Conservation (phyloP, 1,284 basidiomycete genomes). For the Fomitopsis betulina region DNA sequence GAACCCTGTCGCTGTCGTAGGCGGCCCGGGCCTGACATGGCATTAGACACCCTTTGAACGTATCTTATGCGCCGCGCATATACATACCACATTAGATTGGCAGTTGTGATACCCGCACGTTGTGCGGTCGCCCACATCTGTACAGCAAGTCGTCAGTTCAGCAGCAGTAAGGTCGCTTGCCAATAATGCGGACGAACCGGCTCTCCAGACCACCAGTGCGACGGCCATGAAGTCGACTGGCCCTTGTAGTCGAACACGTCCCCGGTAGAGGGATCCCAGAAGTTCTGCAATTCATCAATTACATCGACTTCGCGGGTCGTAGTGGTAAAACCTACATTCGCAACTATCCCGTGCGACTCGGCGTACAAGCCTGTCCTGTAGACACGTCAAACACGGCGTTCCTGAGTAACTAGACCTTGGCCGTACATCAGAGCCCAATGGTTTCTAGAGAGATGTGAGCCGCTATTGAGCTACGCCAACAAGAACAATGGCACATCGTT, state of each 20-base stretch:
- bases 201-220: slow-evolving; percentile 85
- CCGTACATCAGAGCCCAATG: slow-evolving; percentile 81
- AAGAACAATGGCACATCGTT: neutral
- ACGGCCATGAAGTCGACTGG: slow-evolving; percentile 55
- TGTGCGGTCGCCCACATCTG: slow-evolving; percentile 89
- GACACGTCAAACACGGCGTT: neutral
- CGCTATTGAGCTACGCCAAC: neutral
- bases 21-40: slow-evolving; percentile 73
- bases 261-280: slow-evolving; percentile 69
- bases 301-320: neutral
- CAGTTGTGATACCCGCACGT: slow-evolving; percentile 70
- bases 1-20: slow-evolving; percentile 58
- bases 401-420: neutral
- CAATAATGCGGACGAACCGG: slow-evolving; percentile 49
- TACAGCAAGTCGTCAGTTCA: neutral
- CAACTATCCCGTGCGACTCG: slow-evolving; percentile 87
- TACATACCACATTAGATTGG: slow-evolving; percentile 85
- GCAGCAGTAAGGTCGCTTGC: neutral
- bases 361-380: slow-evolving; percentile 82
- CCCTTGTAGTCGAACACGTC: slow-evolving; percentile 70
- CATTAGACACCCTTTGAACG: neutral
- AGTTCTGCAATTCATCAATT: slow-evolving; percentile 50
- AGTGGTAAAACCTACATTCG: slow-evolving; percentile 55
- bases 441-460: slow-evolving; percentile 44
- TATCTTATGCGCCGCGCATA: neutral